Base-by-base conservation (phyloP, 2,329 filamentous ascomycete species). In the Teratosphaeria pseudoeucalypti region DNA sequence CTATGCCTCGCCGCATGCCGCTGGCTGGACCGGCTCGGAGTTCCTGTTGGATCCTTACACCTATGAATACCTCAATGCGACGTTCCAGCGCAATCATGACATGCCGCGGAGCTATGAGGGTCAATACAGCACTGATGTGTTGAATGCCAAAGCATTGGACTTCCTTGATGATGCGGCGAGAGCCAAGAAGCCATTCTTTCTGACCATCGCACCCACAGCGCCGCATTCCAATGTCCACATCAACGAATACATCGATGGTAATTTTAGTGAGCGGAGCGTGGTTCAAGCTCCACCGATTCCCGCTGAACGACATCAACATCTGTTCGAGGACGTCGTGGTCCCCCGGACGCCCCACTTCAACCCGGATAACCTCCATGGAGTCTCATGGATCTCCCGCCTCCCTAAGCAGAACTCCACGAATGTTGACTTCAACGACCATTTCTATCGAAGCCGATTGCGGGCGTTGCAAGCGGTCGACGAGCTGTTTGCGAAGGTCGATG, bases 331-430 rank as follows among this genome's bases (percentile, higher is more conserved):
- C 29, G 79, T 77, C 0, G 80, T 77, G 34, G 79, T 88, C 0
- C 87, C 87, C 0, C 76, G 87, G 3, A 84, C 80, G 0, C 73
- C 77, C 0, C 83, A 84, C 68, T 90, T 90, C 72, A 90, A 90
- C 64, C 85, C 86, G 5, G 58, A 63, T n/a, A 10, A 75, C 68
- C 70, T 75, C 7, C 75, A 73, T 43, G 77, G 78, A 5, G 78
- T 74, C 2, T 77, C 74, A 58, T 82, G 78, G 79, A 68, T 82
- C 47, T 69, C 65, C 11, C 65, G 69, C 12, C 70, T 81, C 0
- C 73, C 75, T 1, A 68, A 74, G 54, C 75, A 79, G 63, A 80
- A 78, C 62, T 69, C 76, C 52, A 72, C 73, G 0, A 74, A 76
- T 5, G 66, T 83, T 32, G 77, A 78, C 19, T 81, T 79, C 64